phyloP scores from a whole-genome alignment of 208 protist genomes.

The Herpetomonas samuelpessoai region DNA sequence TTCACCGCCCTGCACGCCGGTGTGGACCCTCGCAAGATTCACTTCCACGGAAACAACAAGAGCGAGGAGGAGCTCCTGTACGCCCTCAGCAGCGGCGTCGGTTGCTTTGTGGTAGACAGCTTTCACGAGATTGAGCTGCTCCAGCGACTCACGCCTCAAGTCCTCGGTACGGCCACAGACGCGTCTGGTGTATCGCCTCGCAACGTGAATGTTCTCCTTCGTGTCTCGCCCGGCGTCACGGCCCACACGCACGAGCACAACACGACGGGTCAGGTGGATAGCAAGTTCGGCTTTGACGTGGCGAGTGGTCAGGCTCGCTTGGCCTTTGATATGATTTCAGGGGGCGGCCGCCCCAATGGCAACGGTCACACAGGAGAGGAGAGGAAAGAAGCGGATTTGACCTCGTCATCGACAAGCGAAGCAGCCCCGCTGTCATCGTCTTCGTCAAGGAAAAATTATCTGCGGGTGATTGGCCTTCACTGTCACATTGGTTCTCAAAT shows the following conservation, averaged over 20 bases:
- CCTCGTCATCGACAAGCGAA: too few relatives aligned
- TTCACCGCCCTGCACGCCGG: conserved; percentile 11
- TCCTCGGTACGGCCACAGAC: not conserved
- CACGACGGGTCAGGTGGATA: conserved; percentile 15
- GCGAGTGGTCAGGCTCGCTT: conserved; percentile 10
- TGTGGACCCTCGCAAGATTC: conserved; percentile 1
- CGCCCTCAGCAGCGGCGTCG: not conserved
- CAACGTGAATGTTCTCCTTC: conserved; percentile 4
- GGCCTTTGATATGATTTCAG: conserved; percentile 2
- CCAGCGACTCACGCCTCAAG: conserved; percentile 3
- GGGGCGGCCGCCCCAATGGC: too few relatives aligned
- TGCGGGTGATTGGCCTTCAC: conserved; percentile 9
- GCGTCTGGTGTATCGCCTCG: not conserved
- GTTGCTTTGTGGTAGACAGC: conserved; percentile 14
- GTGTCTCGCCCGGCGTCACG: conserved; percentile 9
- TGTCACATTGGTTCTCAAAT: conserved; percentile 17
- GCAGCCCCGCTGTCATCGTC: too few relatives aligned
- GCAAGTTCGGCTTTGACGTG: conserved; percentile 11
- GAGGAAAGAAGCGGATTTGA: too few relatives aligned
- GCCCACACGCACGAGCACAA: conserved; percentile 14
- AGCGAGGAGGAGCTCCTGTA: conserved; percentile 7
- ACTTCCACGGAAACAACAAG: conserved; percentile 20
- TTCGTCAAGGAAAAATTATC: not conserved
- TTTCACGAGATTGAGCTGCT: conserved; percentile 11
- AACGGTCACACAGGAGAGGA: too few relatives aligned